phyloP scores from a whole-genome alignment of 148 eudicot genomes.

The Fagopyrum tataricum region DNA sequence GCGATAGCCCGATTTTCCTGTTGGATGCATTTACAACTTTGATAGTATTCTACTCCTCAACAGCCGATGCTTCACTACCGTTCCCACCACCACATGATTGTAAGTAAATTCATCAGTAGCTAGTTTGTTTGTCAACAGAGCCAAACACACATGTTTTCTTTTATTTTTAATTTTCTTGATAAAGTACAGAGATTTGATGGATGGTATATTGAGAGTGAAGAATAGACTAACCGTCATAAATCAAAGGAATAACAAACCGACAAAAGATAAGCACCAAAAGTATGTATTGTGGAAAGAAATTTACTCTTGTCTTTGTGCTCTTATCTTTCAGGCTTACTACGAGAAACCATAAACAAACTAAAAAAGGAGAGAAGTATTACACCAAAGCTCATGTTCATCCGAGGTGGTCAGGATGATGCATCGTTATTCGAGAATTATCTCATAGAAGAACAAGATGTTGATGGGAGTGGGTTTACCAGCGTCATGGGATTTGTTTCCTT shows the following conservation, averaged over 20 bases:
- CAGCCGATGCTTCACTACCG: slow-evolving; percentile 83
- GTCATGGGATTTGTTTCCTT: slow-evolving; percentile 92
- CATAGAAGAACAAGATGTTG: slow-evolving; percentile 95
- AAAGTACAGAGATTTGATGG: too few relatives aligned
- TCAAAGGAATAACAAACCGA: too few relatives aligned
- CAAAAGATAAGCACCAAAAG: too few relatives aligned
- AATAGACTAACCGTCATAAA: too few relatives aligned
- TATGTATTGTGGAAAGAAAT: not conserved
- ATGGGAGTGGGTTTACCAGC: slow-evolving; percentile 73
- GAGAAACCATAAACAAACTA: slow-evolving; percentile 71
- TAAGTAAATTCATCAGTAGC: slow-evolving; percentile 36
- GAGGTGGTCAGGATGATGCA: slow-evolving; percentile 89
- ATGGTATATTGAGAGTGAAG: too few relatives aligned
- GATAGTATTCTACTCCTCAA: slow-evolving; percentile 86
- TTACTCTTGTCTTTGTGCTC: not conserved
- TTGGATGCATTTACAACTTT: slow-evolving; percentile 87
- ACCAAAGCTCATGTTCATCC: slow-evolving; percentile 75
- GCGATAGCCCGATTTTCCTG: slow-evolving; percentile 94
- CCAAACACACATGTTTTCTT: too few relatives aligned
- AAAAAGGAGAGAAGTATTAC: slow-evolving; percentile 96
- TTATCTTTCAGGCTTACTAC: slow-evolving; percentile 51
- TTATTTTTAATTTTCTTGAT: too few relatives aligned
- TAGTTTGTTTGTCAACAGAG: not conserved
- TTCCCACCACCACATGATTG: slow-evolving; percentile 97
- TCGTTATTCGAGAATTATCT: slow-evolving; percentile 80